Base-by-base conservation (phyloP, 306 rosid species). In the Astragalus membranaceus region DNA sequence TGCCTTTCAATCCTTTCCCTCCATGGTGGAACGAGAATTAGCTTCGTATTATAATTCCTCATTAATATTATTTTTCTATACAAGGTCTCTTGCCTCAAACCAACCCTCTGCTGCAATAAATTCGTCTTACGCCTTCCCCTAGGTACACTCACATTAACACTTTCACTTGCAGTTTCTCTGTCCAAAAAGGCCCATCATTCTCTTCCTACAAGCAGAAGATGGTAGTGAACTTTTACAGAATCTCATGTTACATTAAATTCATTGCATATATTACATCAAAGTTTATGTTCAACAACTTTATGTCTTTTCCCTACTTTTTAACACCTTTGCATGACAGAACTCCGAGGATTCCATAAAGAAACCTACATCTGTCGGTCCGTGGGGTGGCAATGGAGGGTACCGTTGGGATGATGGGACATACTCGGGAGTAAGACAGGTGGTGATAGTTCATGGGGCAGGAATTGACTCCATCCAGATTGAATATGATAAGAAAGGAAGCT, bases 401-500 rank as follows among this genome's bases (percentile, higher is more conserved):
- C 37, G 44, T 43, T 92, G 93, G 88, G 88, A 92, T 14, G 98
- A 92, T 10, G 88, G 90, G 53, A 62, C 67, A 64, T 78, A 73
- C 80, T 84, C 95, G 1, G 81, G 88, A 8, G 81, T 92, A 58
- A 89, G 81, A 88, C 96, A 92, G 75, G 60, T 92, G 54, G 90
- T 89, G 79, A 83, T 92, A 75, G 66, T 70, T 69, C 86, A 83
- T 74, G 96, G 90, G n/a, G 51, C 82, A 5, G 90, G 88, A 64
- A 83, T 92, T 67, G 92, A 89, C 68, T 89, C 96, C 75, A 76
- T 92, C 23, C 89, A 84, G 81, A 72, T 86, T 52, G 92, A 92
- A 79, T 89, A 87, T 75, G 98, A 89, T 61, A 67, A 64, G 73
- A 84, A 81, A 50, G 96, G 94, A 15, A 39, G 16, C 64, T 87